These are phyloP conservation scores for Candida sanyaensis DNA, from an alignment of 1,139 yeast species.

Conservation along the genomic window DNA sequence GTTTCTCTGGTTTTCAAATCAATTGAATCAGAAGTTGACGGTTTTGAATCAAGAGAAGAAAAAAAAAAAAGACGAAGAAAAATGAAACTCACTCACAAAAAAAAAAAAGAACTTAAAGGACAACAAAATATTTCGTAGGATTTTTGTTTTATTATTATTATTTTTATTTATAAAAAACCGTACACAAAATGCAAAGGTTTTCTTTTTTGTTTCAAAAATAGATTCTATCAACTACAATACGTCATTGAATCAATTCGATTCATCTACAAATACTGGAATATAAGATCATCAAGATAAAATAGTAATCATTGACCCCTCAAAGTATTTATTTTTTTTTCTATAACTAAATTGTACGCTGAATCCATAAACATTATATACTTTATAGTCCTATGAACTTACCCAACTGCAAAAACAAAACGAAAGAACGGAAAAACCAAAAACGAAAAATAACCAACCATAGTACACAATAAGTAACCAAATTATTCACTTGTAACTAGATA, in stretches of 20 bases:
- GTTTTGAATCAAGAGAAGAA: background rate
- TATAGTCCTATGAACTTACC: no score
- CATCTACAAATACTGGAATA: no score
- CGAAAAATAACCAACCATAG: background rate
- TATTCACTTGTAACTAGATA: background rate
- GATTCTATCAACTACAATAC: background rate
- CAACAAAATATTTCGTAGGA: background rate
- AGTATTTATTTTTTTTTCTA: no score
- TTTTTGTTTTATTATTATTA: background rate
- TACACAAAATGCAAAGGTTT: background rate
- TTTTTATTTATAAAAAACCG: background rate
- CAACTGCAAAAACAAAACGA: no score
- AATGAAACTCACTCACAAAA: background rate
- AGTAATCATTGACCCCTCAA: no score
- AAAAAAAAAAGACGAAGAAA: background rate
- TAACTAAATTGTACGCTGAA: no score
- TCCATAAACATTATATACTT: no score
- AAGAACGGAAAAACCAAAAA: no score
- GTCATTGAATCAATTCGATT: no score
- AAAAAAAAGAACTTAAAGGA: background rate
- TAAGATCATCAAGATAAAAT: no score
- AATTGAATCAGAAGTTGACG: background rate
- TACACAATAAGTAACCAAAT: no score
- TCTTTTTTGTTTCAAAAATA: background rate
- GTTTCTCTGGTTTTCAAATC: background rate